Base-by-base conservation (phyloP, 164 flowering plant genomes). In the Vitis rupestris region DNA sequence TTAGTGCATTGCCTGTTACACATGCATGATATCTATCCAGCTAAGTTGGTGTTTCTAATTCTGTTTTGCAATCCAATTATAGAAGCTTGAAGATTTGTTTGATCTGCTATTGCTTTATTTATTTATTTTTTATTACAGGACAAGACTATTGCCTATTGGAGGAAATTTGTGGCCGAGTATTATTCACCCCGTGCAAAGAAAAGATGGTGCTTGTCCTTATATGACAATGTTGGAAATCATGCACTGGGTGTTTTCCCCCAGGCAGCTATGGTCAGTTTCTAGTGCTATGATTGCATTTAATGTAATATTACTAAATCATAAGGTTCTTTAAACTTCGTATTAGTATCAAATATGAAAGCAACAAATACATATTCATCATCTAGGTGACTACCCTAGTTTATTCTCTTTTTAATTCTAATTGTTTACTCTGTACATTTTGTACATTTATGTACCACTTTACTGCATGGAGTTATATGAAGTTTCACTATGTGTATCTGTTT, bases 171-270 rank as follows among this genome's bases (percentile, higher is more conserved):
- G 49, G 83, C 89, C 1, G 97, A 95, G 75, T 95, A 95, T 76
- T 93, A 84, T 72, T 83, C 97, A 75, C 97, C 97, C 61, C 92
- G 92, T 71, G 97, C 98, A 50, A 93, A 90, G 88, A 93, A 90
- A 81, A 87, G 99, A 70, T 95, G 98, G 99, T 95, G 99, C 76
- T 72, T 95, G 61, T 93, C 99, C 27, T 53, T 81, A 29, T 95
- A 95, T 79, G 97, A 95, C 50, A 91, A 93, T 84, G 94, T 91
- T 56, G 99, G 97, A 65, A 89, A 89, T 54, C 93, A 89, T 68
- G 88, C 98, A n/a, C 84, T 91, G 16, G 98, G 98, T 66, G 98
- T 88, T 71, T 91, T 93, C 63, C 99, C 99, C 30, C 99, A 86
- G 80, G 92, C 97, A 56, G 83, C 98, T 55, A 85, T 86, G 93